Evolutionary conservation across 2,329 filamentous ascomycete species (phyloP).

Genomic region (Helotiales sp.): DNA sequence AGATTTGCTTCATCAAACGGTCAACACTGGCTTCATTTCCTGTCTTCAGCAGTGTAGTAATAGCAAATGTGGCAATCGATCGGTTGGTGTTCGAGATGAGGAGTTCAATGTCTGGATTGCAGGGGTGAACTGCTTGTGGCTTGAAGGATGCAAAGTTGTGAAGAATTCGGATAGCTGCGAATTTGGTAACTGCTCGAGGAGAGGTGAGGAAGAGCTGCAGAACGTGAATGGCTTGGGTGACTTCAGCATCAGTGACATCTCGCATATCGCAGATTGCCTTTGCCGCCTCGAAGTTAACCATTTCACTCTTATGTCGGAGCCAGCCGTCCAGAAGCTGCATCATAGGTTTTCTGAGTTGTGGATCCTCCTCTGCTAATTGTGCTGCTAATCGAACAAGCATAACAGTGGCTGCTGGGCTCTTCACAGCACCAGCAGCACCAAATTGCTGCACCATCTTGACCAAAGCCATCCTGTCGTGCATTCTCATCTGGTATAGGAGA

Average conservation of each 20-base stretch:
- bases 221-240: constrained; percentile 89
- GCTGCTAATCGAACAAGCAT: constrained; percentile 91
- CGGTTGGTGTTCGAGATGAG: constrained; percentile 97
- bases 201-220: constrained; percentile 96
- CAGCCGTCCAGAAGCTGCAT: constrained; percentile 94
- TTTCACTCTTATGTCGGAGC: constrained; percentile 97
- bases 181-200: constrained; percentile 93
- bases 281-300: constrained; percentile 99
- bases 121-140: constrained; percentile 84
- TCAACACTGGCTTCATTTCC: constrained; percentile 97
- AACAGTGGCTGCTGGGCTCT: constrained; percentile 89
- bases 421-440: constrained; percentile 84
- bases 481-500: constrained; percentile 95
- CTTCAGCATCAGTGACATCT: constrained; percentile 89
- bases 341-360: constrained; percentile 88
- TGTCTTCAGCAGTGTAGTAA: constrained; percentile 96
- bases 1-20: constrained; percentile 97
- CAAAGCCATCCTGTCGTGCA: constrained; percentile 94
- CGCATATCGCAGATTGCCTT: constrained; percentile 96
- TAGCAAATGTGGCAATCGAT: constrained; percentile 96
- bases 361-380: constrained; percentile 91
- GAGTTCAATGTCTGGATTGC: constrained; percentile 96
- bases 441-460: constrained; percentile 99
- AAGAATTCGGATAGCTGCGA: constrained; percentile 92
- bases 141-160: constrained; percentile 98